Base-by-base conservation (phyloP, 192 early-diverging fungal genomes). In the Kickxella alabastrina region DNA sequence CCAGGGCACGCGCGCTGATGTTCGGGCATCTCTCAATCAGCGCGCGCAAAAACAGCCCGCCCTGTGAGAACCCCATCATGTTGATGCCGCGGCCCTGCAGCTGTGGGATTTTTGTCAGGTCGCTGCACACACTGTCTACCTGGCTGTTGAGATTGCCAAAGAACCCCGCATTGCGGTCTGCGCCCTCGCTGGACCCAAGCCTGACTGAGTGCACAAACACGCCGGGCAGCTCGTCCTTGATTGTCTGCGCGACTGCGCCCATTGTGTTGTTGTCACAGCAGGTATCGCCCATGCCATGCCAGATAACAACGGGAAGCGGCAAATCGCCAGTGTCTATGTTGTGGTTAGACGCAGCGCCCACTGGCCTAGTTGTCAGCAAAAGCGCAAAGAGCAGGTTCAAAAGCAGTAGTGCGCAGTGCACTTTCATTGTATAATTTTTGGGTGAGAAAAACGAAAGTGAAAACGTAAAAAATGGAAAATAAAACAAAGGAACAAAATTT, bases 261-360 rank as follows among this genome's bases (percentile, higher is more conserved):
- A 87, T 88, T 26, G 79, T 82, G 6, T 43, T 75, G 36, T 86
- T 80, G 68, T 89, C 82, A 54, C 82, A 89, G 65, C 87, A 87
- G 40, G 82, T 82, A 49, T 92, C 91, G 13, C 91, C 91, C 88
- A 93, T 90, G 8, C 91, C 91, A 71, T 93, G 91, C 88, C 90
- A 91, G 22, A 93, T 52, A 1, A 93, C 87, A 18, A 92, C 81
- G 19, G 82, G 66, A 3, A 32, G 12, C 31, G 31, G 31, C 31
- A 12, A 32, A 6, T 32, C 31, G 12, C 31, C n/a, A n/a, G n/a
- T n/a, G n/a, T n/a, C n/a, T n/a, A n/a, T n/a, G n/a, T n/a, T n/a
- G n/a, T n/a, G n/a, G n/a, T n/a, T n/a, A n/a, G n/a, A n/a, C n/a
- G n/a, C n/a, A n/a, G n/a, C n/a, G n/a, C n/a, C n/a, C n/a, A n/a